These are phyloP conservation scores for Asterophora parasitica DNA, from an alignment of 768 basidiomycete species.

Conservation along the genomic window DNA sequence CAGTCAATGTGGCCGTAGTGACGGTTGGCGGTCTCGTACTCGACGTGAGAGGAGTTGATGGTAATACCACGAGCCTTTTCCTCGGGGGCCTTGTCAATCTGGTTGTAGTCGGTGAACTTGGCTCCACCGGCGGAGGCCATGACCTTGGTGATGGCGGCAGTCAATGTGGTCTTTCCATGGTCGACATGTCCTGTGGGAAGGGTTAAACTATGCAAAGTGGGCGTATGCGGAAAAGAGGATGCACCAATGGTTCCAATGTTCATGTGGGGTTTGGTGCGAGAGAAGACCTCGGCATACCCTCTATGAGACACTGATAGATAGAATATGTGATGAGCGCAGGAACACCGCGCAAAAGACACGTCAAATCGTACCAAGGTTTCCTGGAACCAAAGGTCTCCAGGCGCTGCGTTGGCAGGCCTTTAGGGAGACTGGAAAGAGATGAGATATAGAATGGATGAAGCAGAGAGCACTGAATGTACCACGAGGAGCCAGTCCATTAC, in stretches of 20 bases:
- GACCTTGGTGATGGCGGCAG: slow-evolving; percentile 93
- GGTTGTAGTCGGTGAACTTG: slow-evolving; percentile 90
- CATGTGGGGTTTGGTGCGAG: slow-evolving; percentile 84
- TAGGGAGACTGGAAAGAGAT: slow-evolving; percentile 17
- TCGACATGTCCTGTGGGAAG: slow-evolving; percentile 76
- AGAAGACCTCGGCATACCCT: slow-evolving; percentile 75
- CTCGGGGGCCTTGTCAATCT: slow-evolving; percentile 99
- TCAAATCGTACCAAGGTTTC: slow-evolving; percentile 25
- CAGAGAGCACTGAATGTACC: slow-evolving; percentile 27
- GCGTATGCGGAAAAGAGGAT: slow-evolving; percentile 17
- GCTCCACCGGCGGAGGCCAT: slow-evolving; percentile 72
- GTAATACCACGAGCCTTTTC: slow-evolving; percentile 99
- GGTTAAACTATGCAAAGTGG: neutral
- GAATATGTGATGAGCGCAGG: neutral
- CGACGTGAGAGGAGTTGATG: slow-evolving; percentile 97
- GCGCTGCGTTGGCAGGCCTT: slow-evolving; percentile 34
- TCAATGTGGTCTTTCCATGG: slow-evolving; percentile 97
- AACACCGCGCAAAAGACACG: slow-evolving; percentile 4
- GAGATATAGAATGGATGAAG: neutral
- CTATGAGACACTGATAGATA: slow-evolving; percentile 43
- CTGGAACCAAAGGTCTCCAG: slow-evolving; percentile 21
- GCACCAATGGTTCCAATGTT: slow-evolving; percentile 91
- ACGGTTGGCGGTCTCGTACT: slow-evolving; percentile 86
- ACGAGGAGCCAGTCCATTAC: slow-evolving; percentile 41
- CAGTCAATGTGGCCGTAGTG: slow-evolving; percentile 99